phyloP scores from a whole-genome alignment of 306 rosid genomes.

The Citrullus mucosospermus region DNA sequence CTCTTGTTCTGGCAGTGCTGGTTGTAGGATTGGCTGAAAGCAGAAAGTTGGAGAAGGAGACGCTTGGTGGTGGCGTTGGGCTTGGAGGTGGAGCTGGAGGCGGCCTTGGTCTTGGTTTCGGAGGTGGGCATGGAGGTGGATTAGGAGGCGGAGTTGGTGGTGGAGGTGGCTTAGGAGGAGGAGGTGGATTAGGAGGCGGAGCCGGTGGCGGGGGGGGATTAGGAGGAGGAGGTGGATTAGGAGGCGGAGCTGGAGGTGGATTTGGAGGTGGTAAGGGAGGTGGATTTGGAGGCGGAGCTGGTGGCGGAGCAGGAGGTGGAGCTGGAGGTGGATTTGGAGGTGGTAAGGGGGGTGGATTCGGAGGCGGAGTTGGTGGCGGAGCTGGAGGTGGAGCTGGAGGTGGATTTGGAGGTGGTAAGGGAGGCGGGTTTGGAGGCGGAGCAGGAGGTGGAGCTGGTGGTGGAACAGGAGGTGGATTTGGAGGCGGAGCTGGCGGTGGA shows the following conservation, averaged over 20 bases:
- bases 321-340: background rate
- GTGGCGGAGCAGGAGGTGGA: background rate
- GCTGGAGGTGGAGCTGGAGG: background rate
- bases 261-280: background rate
- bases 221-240: background rate
- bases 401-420: background rate
- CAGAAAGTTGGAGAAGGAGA: slow-evolving; percentile 22
- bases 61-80: slow-evolving; percentile 7
- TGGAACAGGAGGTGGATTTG: background rate
- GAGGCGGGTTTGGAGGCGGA: slow-evolving; percentile 1
- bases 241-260: background rate
- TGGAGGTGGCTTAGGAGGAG: background rate
- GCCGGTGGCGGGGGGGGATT: background rate
- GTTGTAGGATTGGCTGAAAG: slow-evolving; percentile 35
- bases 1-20: slow-evolving; percentile 24
- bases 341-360: background rate
- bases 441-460: background rate
- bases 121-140: too few relatives aligned
- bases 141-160: background rate
- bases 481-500: background rate
- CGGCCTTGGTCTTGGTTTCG: background rate
- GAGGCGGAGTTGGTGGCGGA: background rate
- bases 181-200: background rate
- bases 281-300: background rate
- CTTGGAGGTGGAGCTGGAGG: background rate